Conservation (phyloP, 306 rosid species). For the Dicorynia guianensis region DNA sequence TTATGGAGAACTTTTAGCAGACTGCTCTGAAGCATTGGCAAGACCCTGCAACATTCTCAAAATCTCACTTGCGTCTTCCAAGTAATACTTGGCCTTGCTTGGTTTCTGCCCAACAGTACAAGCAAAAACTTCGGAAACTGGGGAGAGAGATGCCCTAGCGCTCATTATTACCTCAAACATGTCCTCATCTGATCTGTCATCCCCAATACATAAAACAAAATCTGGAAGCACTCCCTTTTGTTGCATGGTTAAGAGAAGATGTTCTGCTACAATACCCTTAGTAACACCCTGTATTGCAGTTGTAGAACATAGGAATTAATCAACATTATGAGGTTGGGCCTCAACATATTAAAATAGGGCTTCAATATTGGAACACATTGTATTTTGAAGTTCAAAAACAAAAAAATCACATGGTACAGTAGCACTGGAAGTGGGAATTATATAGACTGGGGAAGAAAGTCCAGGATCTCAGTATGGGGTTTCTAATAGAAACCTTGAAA, state of each 20-base stretch:
- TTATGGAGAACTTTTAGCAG: constrained; percentile 36
- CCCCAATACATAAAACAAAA: constrained; percentile 88
- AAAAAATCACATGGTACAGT: not conserved
- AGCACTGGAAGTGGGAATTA: not conserved
- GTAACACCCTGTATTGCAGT: constrained; percentile 69
- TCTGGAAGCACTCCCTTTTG: constrained; percentile 71
- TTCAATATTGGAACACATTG: not conserved
- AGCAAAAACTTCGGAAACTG: constrained; percentile 47
- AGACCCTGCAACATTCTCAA: constrained; percentile 72
- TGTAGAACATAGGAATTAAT: not conserved
- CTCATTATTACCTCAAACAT: constrained; percentile 69
- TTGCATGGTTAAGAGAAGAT: constrained; percentile 63
- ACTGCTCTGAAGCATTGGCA: constrained; percentile 63
- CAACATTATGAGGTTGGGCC: not conserved
- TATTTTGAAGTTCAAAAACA: not conserved
- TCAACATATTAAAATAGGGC: too few relatives aligned
- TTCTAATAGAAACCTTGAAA: too few relatives aligned
- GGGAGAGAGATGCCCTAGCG: constrained; percentile 18
- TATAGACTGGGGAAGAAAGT: too few relatives aligned
- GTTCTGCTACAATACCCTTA: constrained; percentile 85
- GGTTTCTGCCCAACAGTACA: constrained; percentile 53
- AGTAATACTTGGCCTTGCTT: constrained; percentile 55
- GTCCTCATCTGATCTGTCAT: constrained; percentile 90
- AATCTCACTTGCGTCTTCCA: constrained; percentile 65
- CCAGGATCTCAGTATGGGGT: too few relatives aligned